These are phyloP conservation scores for Microcyclosporella mali DNA, from an alignment of 2,329 filamentous ascomycete genomes.

Conservation along the genomic window DNA sequence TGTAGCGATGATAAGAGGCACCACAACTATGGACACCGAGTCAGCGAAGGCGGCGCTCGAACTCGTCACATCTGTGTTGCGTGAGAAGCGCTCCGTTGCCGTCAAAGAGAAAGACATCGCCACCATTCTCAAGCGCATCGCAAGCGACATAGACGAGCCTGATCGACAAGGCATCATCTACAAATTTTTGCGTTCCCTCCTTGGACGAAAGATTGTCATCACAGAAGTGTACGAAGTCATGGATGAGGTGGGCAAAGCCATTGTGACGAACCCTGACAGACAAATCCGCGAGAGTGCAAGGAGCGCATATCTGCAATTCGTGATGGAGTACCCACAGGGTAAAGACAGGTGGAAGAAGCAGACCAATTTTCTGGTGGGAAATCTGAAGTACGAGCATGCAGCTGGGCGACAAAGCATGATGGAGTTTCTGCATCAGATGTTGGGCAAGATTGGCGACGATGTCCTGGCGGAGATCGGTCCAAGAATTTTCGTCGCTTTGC, in stretches of 20 bases:
- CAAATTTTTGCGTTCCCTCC: conserved; percentile 82
- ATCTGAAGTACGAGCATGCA: conserved; percentile 82
- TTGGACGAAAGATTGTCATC: conserved; percentile 79
- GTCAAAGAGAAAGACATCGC: conserved; percentile 79
- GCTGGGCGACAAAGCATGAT: conserved; percentile 88
- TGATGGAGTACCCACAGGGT: conserved; percentile 89
- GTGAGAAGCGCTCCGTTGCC: conserved; percentile 68
- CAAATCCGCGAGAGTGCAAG: conserved; percentile 81
- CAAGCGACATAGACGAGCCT: conserved; percentile 85
- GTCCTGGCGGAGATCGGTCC: conserved; percentile 75
- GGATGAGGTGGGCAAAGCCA: conserved; percentile 81
- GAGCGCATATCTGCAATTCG: conserved; percentile 86
- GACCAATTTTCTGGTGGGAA: conserved; percentile 79
- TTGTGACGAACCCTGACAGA: conserved; percentile 92
- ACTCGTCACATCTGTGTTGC: conserved; percentile 74
- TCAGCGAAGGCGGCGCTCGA: conserved; percentile 84
- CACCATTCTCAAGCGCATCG: conserved; percentile 71
- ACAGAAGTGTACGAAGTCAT: conserved; percentile 85
- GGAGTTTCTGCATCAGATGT: conserved; percentile 80
- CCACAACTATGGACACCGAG: conserved; percentile 73
- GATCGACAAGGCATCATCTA: conserved; percentile 90
- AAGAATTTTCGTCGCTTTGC: conserved; percentile 77
- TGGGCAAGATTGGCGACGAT: conserved; percentile 76
- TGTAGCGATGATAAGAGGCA: conserved; percentile 69
- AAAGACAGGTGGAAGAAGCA: conserved; percentile 86